Evolutionary conservation across 2,329 filamentous ascomycete genomes (phyloP).

Genomic region (Aspergillus fumigatiaffinis): DNA sequence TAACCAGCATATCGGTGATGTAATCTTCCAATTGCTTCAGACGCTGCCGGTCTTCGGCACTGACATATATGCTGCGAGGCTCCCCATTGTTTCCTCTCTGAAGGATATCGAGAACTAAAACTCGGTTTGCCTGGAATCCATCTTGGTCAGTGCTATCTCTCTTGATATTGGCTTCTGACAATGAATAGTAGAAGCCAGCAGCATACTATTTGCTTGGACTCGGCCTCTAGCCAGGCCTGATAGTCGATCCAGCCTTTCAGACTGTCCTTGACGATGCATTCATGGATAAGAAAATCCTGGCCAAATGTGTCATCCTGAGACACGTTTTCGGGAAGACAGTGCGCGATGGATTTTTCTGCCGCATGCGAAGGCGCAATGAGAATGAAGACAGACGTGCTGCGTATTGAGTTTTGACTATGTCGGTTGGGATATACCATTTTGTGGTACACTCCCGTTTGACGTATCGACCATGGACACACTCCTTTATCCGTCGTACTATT

Average conservation of each 20-base stretch:
- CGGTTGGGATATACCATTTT: conserved; percentile 3
- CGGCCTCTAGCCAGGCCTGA: conserved; percentile 11
- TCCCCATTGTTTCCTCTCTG: neutral
- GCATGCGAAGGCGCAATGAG: conserved; percentile 7
- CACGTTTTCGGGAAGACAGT: neutral
- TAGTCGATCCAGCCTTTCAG: conserved; percentile 12
- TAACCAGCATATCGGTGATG: conserved; percentile 9
- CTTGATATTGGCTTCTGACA: neutral
- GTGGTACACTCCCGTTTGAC: conserved; percentile 14
- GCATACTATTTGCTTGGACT: conserved; percentile 7
- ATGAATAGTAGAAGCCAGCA: neutral
- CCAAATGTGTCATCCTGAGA: neutral
- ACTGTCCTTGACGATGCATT: conserved; percentile 7
- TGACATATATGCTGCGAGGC: neutral
- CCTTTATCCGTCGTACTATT: neutral
- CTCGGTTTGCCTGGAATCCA: conserved; percentile 3
- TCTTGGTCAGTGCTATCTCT: neutral
- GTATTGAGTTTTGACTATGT: neutral
- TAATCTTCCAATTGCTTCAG: conserved; percentile 10
- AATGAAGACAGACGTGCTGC: conserved; percentile 1
- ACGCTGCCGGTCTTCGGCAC: conserved; percentile 6
- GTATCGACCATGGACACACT: conserved; percentile 11
- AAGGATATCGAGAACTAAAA: conserved; percentile 3
- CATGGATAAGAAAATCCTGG: conserved; percentile 4
- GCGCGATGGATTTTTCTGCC: neutral